Evolutionary conservation across 305 asterid species (phyloP).

Genomic region (Fraxinus latifolia): DNA sequence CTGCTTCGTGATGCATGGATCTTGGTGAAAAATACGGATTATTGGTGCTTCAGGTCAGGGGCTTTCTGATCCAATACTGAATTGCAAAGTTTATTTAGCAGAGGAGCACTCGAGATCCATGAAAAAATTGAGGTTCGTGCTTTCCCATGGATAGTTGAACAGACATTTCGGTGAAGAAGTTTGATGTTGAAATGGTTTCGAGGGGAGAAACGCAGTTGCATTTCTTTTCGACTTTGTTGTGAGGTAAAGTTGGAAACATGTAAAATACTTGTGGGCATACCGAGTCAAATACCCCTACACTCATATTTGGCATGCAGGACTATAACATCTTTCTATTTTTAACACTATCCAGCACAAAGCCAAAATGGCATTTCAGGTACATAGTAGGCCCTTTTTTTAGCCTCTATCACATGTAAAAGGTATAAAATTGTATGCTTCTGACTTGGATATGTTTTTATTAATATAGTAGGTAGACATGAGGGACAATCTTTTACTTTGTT

Average conservation of each 20-base stretch:
- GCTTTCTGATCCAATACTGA: not conserved
- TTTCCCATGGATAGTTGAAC: not conserved
- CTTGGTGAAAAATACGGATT: slow-evolving; percentile 12
- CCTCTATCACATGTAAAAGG: not conserved
- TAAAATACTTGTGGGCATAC: slow-evolving; percentile 9
- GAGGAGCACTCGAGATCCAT: not conserved
- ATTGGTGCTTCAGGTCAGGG: slow-evolving; percentile 9
- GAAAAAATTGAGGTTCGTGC: not conserved
- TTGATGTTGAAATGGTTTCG: not conserved
- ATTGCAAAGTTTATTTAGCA: not conserved
- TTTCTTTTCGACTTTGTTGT: slow-evolving; percentile 5
- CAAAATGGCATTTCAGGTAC: not conserved
- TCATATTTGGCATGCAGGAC: not conserved
- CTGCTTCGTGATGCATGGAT: slow-evolving; percentile 6
- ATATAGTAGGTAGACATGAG: not conserved
- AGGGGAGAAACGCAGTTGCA: slow-evolving; percentile 2
- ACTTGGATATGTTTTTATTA: not conserved
- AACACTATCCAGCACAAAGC: not conserved
- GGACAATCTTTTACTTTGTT: not conserved
- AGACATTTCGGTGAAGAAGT: slow-evolving; percentile 13
- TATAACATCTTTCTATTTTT: not conserved
- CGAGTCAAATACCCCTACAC: not conserved
- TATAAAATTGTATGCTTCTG: not conserved
- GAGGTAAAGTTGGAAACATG: slow-evolving; percentile 6
- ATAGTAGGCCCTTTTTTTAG: not conserved